Evolutionary conservation across 73 alveolate species (phyloP), one percentile per base, ranked within the genome.

Genomic region (Symbiodinium natans): DNA sequence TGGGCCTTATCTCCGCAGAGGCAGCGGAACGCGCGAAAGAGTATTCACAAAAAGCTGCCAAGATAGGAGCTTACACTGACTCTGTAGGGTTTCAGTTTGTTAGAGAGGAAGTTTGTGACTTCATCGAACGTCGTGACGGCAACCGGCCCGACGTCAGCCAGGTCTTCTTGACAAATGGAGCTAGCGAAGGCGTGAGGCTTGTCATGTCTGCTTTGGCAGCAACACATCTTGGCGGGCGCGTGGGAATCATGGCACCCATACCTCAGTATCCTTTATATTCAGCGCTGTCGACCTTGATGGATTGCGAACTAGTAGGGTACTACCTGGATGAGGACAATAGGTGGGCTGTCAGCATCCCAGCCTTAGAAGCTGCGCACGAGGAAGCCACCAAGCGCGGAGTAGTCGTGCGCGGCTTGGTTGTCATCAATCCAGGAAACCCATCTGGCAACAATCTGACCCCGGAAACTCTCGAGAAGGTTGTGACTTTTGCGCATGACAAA

Each of bases 351-450:
- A 98, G 99, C 98, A 39, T 94, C 82, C 96, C 93, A n/a, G 98
- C 99, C 46, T 54, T 99, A 77, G 96, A 98, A 74, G 99, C 96
- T 41, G 77, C 95, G 63, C 88, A 87, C 41, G 98, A 86, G 77
- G 99, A 94, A 13, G 99, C 99, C n/a, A 92, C 85, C 48, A 98
- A 82, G 42, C 95, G 99, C 48, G 99, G 99, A 40, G 94, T 99
- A 29, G 99, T 98, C 40, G 99, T 99, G 25, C 99, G 99, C 82
- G 95, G 99, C 19, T 92, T 99, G 74, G 99, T 99, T 6, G 99
- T 99, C 68, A 99, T 99, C 93, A 99, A 99, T 94, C 99, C 99
- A 13, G 99, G 99, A 39, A 99, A 99, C 88, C 99, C 99, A 2
- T 99, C 99, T 52, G 99, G 99, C 13, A 99, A 99, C 92, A 99